Conservation (phyloP, 257 asterid species). For the Haberlea rhodopensis region DNA sequence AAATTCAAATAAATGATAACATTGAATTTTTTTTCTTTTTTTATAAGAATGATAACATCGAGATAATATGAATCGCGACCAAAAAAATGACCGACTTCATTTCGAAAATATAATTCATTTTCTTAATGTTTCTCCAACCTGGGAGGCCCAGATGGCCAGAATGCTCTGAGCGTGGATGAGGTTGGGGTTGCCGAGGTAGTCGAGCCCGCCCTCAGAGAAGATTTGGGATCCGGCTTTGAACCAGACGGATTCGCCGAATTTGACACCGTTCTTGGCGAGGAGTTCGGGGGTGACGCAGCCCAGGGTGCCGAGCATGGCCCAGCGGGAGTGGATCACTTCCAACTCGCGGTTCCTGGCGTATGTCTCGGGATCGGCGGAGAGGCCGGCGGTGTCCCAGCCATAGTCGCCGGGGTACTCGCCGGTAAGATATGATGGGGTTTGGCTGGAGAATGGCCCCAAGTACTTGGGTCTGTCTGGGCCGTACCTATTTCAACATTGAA, state of each 20-base stretch:
- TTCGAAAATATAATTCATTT: no score
- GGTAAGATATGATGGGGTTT: constrained; percentile 82
- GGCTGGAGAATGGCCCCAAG: constrained; percentile 95
- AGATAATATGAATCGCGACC: no score
- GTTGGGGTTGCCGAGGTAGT: constrained; percentile 88
- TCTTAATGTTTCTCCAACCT: no score
- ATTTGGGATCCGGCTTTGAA: constrained; percentile 93
- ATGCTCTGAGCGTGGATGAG: constrained; percentile 87
- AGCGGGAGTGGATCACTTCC: constrained; percentile 78
- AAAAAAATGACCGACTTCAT: no score
- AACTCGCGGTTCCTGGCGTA: constrained; percentile 87
- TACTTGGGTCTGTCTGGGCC: constrained; percentile 88
- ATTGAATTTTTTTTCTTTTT: no score
- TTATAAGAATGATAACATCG: no score
- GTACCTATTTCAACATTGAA: constrained; percentile 71
- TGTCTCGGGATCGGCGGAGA: constrained; percentile 90
- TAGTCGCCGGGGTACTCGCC: constrained; percentile 95
- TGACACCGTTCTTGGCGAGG: constrained; percentile 68
- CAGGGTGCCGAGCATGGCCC: constrained; percentile 98
- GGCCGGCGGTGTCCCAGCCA: constrained; percentile 97
- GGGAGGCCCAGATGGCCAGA: constrained; percentile 79
- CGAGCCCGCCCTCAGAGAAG: constrained; percentile 86
- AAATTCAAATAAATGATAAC: no score
- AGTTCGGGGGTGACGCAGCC: constrained; percentile 89
- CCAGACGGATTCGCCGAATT: constrained; percentile 87